Percentiles rank a stretch among this genome's conserved stretches.
Evolutionary conservation across 495 filamentous ascomycete genomes (phyloP).

Genomic region (Trichoderma orchidacearum): DNA sequence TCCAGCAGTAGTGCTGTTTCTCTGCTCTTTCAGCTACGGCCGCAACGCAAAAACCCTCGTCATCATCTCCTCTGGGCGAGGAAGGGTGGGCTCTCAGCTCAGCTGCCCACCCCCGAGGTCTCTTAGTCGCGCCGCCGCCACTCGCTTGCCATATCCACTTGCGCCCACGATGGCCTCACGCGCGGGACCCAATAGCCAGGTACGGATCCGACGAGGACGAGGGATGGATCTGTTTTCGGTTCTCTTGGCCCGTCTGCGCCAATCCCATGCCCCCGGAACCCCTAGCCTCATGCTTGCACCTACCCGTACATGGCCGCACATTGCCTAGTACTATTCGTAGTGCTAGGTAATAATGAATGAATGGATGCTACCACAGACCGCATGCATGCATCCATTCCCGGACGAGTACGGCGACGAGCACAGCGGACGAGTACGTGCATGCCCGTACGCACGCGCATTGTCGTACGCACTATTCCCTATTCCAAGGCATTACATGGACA

Average conservation of each 20-base stretch:
- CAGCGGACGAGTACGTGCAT: not conserved
- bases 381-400: too few species aligned
- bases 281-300: conserved; percentile 1
- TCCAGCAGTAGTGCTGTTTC: not conserved
- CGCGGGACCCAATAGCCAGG: not conserved
- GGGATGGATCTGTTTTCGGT: not conserved
- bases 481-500: not conserved
- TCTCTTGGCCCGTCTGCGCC: not conserved
- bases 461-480: too few species aligned
- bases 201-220: not conserved
- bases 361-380: too few species aligned
- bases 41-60: not conserved
- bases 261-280: not conserved
- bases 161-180: not conserved
- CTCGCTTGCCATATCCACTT: not conserved
- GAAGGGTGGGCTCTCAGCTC: not conserved
- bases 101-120: not conserved
- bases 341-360: too few species aligned
- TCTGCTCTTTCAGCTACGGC: not conserved
- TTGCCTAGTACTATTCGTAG: not conserved
- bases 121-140: not conserved
- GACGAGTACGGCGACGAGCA: too few species aligned
- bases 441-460: too few species aligned
- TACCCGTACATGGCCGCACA: not conserved
- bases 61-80: not conserved